phyloP scores from a whole-genome alignment of 2,329 filamentous ascomycete species.

The Paecilomyces sp. region DNA sequence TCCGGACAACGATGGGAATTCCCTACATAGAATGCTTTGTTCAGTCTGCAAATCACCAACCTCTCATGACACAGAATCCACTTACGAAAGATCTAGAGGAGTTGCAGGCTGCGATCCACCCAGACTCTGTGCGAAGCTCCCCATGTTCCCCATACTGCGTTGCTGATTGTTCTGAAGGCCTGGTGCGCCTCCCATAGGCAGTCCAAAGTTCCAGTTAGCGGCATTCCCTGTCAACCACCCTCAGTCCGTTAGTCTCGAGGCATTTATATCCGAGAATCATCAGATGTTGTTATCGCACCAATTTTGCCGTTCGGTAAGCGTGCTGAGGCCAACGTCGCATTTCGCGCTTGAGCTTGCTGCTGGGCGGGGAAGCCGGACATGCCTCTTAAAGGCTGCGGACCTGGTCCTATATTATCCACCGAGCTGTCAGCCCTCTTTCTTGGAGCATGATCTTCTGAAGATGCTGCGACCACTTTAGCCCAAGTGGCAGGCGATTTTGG shows the following conservation, averaged over 20 bases:
- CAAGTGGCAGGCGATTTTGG: conserved; percentile 1
- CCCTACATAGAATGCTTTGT: conserved; percentile 34
- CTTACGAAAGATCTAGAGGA: conserved; percentile 52
- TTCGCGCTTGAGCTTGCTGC: conserved; percentile 41
- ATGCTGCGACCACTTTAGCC: conserved; percentile 1
- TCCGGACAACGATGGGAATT: conserved; percentile 56
- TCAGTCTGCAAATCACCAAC: not conserved
- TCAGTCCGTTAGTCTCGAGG: conserved; percentile 15
- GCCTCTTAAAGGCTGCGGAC: conserved; percentile 45
- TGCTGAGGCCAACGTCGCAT: conserved; percentile 40
- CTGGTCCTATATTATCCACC: conserved; percentile 31
- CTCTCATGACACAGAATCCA: conserved; percentile 10
- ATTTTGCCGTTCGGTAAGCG: conserved; percentile 50
- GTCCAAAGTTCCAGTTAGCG: conserved; percentile 52
- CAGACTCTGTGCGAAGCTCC: conserved; percentile 52
- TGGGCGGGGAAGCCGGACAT: conserved; percentile 49
- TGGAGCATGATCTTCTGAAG: not conserved
- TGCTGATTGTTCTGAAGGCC: conserved; percentile 45
- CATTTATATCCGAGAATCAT: not conserved
- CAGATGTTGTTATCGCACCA: conserved; percentile 30
- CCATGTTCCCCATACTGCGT: conserved; percentile 44
- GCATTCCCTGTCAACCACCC: conserved; percentile 37
- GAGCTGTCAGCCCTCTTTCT: conserved; percentile 7
- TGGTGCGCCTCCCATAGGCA: conserved; percentile 47
- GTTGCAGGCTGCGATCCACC: conserved; percentile 47